These are phyloP conservation scores for Bryopsis sp. DNA, from an alignment of 139 green algal genomes.

Conservation along the genomic window DNA sequence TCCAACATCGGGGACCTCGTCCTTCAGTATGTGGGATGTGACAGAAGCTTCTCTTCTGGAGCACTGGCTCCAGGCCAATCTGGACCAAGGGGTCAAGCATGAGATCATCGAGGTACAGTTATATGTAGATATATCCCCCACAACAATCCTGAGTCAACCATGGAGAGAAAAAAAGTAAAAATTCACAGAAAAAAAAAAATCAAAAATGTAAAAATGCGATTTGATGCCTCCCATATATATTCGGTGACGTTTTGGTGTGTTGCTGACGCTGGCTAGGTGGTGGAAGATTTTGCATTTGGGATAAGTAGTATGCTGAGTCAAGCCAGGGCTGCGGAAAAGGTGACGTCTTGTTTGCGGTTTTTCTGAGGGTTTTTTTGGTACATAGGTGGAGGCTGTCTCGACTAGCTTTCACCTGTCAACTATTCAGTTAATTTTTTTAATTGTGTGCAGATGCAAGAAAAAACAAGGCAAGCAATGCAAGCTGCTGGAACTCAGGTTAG, in stretches of 20 bases:
- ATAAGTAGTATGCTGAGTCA: conserved; percentile 31
- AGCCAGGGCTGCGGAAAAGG: conserved; percentile 34
- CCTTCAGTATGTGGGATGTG: conserved; percentile 43
- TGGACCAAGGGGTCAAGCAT: conserved; percentile 32
- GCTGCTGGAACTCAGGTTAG: no score
- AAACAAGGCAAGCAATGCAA: no score
- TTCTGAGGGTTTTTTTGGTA: no score
- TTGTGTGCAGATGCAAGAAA: no score
- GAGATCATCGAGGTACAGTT: conserved; percentile 19
- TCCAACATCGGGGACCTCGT: conserved; percentile 32
- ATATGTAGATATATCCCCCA: neutral
- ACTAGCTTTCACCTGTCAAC: no score
- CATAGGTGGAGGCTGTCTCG: no score
- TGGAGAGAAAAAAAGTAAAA: neutral
- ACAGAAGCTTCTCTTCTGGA: conserved; percentile 26
- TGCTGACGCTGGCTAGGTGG: conserved; percentile 24
- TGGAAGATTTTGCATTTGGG: conserved; percentile 47
- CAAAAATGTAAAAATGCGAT: neutral
- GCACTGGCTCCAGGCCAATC: conserved; percentile 40
- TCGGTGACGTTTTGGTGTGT: neutral
- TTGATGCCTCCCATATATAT: neutral
- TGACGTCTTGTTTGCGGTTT: no score
- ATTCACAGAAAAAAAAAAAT: neutral
- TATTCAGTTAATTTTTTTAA: no score
- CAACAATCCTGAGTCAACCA: conserved; percentile 6